Conservation (phyloP, 2,329 filamentous ascomycete genomes). For the Fusarium sp. region DNA sequence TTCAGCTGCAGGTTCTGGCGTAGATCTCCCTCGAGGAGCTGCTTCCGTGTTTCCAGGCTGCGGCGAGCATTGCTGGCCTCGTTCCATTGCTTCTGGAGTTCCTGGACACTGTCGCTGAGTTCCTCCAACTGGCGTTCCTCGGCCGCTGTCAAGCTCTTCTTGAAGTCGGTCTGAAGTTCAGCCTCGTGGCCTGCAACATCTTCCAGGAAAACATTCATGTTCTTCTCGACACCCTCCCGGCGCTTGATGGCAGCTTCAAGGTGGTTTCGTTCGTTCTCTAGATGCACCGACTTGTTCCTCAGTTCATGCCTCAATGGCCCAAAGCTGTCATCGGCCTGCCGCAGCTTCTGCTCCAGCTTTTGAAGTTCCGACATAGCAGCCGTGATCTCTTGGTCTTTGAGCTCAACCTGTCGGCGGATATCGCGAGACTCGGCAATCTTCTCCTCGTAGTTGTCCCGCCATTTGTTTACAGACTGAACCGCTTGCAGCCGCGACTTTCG, state of each 20-base stretch:
- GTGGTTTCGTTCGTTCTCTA: constrained; percentile 78
- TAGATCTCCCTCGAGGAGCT: constrained; percentile 85
- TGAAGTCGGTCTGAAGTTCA: constrained; percentile 88
- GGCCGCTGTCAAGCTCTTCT: constrained; percentile 84
- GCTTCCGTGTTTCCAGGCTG: constrained; percentile 84
- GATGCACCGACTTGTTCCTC: constrained; percentile 77
- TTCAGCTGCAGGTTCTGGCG: constrained; percentile 89
- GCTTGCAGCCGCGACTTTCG: constrained; percentile 88
- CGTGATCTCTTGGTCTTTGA: constrained; percentile 90
- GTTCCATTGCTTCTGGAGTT: constrained; percentile 81
- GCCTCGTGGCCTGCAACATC: constrained; percentile 81
- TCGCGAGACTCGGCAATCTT: constrained; percentile 73
- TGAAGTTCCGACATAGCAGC: constrained; percentile 85
- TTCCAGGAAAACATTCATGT: constrained; percentile 80
- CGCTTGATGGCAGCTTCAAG: constrained; percentile 76
- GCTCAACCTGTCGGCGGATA: constrained; percentile 77
- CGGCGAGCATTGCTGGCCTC: constrained; percentile 79
- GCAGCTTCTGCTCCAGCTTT: constrained; percentile 82
- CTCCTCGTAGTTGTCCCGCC: constrained; percentile 79
- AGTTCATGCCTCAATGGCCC: constrained; percentile 83
- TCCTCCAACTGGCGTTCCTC: constrained; percentile 85
- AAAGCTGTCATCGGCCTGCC: constrained; percentile 84
- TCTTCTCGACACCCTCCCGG: constrained; percentile 77
- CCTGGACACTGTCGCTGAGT: constrained; percentile 76
- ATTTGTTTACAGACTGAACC: constrained; percentile 79